Conservation (phyloP, 1,284 basidiomycete species). For the Sporisorium iseilematis-ciliati region DNA sequence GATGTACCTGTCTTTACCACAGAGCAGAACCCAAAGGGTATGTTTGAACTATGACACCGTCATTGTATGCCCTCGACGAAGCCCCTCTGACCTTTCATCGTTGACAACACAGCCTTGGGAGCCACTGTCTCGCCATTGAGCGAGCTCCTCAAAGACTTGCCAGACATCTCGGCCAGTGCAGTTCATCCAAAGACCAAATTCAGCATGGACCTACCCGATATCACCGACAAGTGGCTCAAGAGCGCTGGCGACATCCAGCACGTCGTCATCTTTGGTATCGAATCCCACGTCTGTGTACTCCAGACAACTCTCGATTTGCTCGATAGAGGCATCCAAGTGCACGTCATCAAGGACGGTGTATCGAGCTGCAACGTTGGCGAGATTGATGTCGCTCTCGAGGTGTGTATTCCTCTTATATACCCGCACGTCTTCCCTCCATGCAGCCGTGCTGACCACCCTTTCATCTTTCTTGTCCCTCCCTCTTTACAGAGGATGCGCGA, state of each 20-base stretch:
- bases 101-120: slow-evolving; percentile 76
- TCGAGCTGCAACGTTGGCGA: slow-evolving; percentile 79
- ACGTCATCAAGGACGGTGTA: slow-evolving; percentile 85
- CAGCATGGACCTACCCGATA: slow-evolving; percentile 82
- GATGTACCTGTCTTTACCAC: slow-evolving; percentile 81
- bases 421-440: background rate
- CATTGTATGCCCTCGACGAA: background rate
- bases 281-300: slow-evolving; percentile 89
- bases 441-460: background rate
- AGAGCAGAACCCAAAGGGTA: slow-evolving; percentile 85
- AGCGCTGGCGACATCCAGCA: slow-evolving; percentile 72
- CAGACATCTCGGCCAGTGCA: slow-evolving; percentile 75
- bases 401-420: slow-evolving; percentile 70
- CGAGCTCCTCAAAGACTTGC: slow-evolving; percentile 74
- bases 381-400: slow-evolving; percentile 71
- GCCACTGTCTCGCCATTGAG: slow-evolving; percentile 77
- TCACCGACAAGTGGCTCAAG: slow-evolving; percentile 74
- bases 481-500: slow-evolving; percentile 75
- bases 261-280: slow-evolving; percentile 84
- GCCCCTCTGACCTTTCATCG: background rate
- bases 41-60: background rate
- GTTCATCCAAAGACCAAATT: slow-evolving; percentile 81
- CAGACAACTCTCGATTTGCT: slow-evolving; percentile 82
- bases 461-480: background rate
- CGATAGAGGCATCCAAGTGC: slow-evolving; percentile 74